Percentiles rank a stretch among this genome's conserved stretches.
Conservation (phyloP, 257 asterid genomes). For the Nicotiana tabacum region DNA sequence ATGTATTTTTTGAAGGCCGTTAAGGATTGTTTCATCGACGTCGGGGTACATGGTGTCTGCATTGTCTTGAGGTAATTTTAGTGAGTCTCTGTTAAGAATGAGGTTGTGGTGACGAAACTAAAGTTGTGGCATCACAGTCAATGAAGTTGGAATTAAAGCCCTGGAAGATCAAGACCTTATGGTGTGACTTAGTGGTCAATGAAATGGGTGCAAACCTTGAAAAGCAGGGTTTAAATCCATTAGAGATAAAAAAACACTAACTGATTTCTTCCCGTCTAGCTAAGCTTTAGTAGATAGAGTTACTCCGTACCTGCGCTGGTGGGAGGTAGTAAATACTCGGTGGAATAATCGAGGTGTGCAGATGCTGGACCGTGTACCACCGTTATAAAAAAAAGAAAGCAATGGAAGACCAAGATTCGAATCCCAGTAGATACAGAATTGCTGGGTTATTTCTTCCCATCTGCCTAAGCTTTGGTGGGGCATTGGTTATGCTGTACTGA, state of each 20-base stretch:
- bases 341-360: background rate
- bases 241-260: background rate
- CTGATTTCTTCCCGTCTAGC: background rate
- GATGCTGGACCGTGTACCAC: background rate
- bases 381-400: background rate
- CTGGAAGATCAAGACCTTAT: background rate
- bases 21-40: background rate
- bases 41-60: background rate
- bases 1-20: background rate
- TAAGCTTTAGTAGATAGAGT: background rate
- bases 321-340: background rate
- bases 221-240: background rate
- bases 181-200: background rate
- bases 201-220: background rate
- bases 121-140: background rate
- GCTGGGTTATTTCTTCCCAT: background rate
- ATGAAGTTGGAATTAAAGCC: background rate
- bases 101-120: background rate
- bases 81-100: background rate
- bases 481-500: background rate
- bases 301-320: background rate
- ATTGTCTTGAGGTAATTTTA: background rate
- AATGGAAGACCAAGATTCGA: background rate
- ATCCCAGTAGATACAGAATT: background rate
- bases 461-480: background rate